Evolutionary conservation across 805 yeast species (phyloP).

Genomic region (Nakazawaea siamensis): DNA sequence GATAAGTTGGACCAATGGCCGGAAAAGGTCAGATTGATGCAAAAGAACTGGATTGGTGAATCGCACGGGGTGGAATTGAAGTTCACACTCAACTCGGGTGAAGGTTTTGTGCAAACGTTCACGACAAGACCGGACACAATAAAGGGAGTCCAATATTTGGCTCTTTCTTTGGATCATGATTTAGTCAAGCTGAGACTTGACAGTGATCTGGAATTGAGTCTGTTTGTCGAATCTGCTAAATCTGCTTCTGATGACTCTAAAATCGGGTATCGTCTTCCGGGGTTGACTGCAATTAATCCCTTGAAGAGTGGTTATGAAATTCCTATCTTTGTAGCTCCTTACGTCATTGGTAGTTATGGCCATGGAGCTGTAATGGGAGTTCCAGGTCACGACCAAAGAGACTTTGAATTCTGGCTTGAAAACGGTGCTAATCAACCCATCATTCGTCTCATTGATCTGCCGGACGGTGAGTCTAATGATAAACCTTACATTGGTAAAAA

Average conservation of each 20-base stretch:
- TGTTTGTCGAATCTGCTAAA: slow-evolving; percentile 35
- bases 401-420: slow-evolving; percentile 67
- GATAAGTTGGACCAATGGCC: slow-evolving; percentile 72
- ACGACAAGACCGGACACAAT: slow-evolving; percentile 91
- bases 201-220: slow-evolving; percentile 29
- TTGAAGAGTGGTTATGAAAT: slow-evolving; percentile 32
- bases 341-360: slow-evolving; percentile 78
- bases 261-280: slow-evolving; percentile 45
- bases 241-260: slow-evolving; percentile 38
- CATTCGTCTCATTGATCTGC: slow-evolving; percentile 35
- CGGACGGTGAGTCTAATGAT: slow-evolving; percentile 16
- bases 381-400: slow-evolving; percentile 89
- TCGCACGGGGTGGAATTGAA: slow-evolving; percentile 69
- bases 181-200: slow-evolving; percentile 33
- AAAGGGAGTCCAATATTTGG: slow-evolving; percentile 74
- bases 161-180: slow-evolving; percentile 68
- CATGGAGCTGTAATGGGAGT: slow-evolving; percentile 97
- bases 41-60: slow-evolving; percentile 88
- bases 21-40: slow-evolving; percentile 80
- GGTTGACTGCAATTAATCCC: slow-evolving; percentile 45
- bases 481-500: slow-evolving; percentile 28
- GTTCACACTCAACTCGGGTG: slow-evolving; percentile 30
- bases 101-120: slow-evolving; percentile 41
- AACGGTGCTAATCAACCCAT: slow-evolving; percentile 42
- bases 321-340: slow-evolving; percentile 87